Evolutionary conservation across 768 basidiomycete genomes (phyloP), one percentile per base, ranked within the genome.

Genomic region (Mycena rosella): DNA sequence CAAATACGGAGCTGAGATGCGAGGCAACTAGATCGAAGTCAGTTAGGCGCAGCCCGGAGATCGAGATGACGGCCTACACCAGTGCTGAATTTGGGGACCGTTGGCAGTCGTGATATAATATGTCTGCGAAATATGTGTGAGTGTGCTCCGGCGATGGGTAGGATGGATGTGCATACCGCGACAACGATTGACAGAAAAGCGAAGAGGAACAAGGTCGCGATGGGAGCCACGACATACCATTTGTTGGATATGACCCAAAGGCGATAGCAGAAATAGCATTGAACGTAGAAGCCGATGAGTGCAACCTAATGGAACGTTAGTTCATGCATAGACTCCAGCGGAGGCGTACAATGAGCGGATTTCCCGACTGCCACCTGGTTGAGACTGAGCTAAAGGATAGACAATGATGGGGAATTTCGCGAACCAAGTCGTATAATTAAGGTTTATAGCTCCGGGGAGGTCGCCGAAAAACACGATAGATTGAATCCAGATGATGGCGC

Each of bases 391-490:
- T n/a, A n/a, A n/a, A n/a, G n/a, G n/a, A n/a, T n/a, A n/a, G n/a
- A n/a, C n/a, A n/a, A n/a, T n/a, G n/a, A n/a, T n/a, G n/a, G n/a
- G n/a, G n/a, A n/a, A n/a, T n/a, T n/a, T n/a, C n/a, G n/a, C n/a
- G n/a, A n/a, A n/a, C 80, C 80, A 81, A 5, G 74, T 60, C 3
- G 78, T 77, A 57, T 77, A 78, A 38, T 71, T 77, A 29, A 79
- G 66, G 17, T 67, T 36, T 52, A 80, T 75, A 0, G 79, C 80
- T 0, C 74, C 77, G 0, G 75, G 30, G 10, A 79, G 59, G 49
- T 78, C 78, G 10, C 67, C 71, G 62, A 80, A 78, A 52, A 75
- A 63, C 5, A 67, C 44, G 30, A 81, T 75, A 22, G 74, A 72
- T 36, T 74, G 69, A 20, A 79, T 76, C 80, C 80, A 81, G 8